Evolutionary conservation across 129 eudicot genomes (phyloP), one percentile per base, ranked within the genome.

Genomic region (Apium graveolens): DNA sequence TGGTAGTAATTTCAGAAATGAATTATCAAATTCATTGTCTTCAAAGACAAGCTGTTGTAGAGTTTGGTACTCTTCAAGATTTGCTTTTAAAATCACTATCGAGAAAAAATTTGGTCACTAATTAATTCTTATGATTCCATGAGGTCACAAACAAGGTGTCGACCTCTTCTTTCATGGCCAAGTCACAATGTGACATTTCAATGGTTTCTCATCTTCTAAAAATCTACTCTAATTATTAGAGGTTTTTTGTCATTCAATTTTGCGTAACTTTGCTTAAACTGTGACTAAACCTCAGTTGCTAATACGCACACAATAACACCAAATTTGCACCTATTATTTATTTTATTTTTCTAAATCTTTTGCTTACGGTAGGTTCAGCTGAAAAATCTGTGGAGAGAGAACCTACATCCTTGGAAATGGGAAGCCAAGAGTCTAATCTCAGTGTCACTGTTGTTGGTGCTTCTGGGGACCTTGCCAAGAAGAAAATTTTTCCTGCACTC

Each of bases 381-480:
- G 89, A 82, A 70, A 88, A 85, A 83, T 81, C 90, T 31, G 71
- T 80, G 18, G 83, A 85, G 44, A 84, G 83, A 74, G 92, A 89
- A 71, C 24, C 70, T 24, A 76, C 83, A 29, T 70, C 65, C 37
- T 72, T 77, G 4, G 87, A 86, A 60, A 44, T 32, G 48, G 81
- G 57, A 74, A 62, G 83, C 38, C 51, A 76, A 7, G 92, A 80
- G 51, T 80, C 93, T 42, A 89, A 74, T 74, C 91, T 93, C 63
- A 91, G 90, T 81, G 87, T 93, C 27, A 91, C 90, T 44, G 86
- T 93, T 55, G 90, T 93, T 55, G 98, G 98, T 51, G 98, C 98
- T 77, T 93, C 98, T 42, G 98, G 98, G 42, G 98, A 93, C 80
- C 97, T 93, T 57, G 98, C 98, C 57, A 93, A 89, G 85, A 93